Conservation (phyloP, 2,329 filamentous ascomycete species). For the Sarocladium brachiariae region DNA sequence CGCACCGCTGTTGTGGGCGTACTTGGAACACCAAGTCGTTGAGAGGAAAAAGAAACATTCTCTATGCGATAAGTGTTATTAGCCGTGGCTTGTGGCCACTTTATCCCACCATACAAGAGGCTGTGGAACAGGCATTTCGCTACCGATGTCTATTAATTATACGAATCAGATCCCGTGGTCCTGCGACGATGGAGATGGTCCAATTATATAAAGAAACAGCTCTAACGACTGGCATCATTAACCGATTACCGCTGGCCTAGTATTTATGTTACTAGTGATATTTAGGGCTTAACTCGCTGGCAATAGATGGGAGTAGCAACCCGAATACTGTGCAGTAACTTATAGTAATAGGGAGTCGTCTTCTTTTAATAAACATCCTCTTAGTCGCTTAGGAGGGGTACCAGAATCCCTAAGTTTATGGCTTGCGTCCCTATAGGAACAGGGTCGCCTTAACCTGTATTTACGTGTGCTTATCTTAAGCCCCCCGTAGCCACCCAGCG, state of each 20-base stretch:
- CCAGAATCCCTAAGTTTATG: too few species aligned
- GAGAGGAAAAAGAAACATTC: background rate
- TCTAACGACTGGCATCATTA: background rate
- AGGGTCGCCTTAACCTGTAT: too few species aligned
- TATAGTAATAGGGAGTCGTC: too few species aligned
- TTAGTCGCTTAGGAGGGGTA: too few species aligned
- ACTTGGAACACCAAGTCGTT: background rate
- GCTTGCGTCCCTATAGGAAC: too few species aligned
- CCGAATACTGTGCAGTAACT: too few species aligned
- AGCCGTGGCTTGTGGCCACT: background rate
- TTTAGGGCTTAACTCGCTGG: background rate
- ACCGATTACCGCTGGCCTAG: background rate
- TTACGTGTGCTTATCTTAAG: too few species aligned
- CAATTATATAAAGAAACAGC: background rate
- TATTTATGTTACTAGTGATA: background rate
- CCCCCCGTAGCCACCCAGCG: too few species aligned
- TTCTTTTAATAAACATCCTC: too few species aligned
- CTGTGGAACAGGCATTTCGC: background rate
- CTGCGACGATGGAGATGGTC: background rate
- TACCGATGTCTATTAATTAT: background rate
- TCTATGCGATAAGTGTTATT: background rate
- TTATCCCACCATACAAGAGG: background rate
- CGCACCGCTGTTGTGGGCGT: background rate
- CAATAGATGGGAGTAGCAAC: background rate
- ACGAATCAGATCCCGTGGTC: background rate